Base-by-base conservation (phyloP, 768 basidiomycete genomes). In the Kwoniella dendrophila region DNA sequence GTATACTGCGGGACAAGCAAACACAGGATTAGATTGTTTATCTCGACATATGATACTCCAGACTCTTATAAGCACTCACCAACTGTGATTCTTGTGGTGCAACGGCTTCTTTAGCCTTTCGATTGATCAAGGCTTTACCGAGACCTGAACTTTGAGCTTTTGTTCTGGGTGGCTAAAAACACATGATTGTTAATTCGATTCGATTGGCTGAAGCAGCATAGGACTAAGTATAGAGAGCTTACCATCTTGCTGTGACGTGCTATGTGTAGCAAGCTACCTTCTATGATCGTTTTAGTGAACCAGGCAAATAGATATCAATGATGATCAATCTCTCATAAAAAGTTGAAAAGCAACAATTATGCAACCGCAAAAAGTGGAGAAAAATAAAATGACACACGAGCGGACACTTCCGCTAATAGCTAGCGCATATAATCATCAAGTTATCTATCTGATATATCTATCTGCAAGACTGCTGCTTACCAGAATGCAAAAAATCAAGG, bases 51-150 rank as follows among this genome's bases (percentile, higher is more conserved):
- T 56, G 58, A 59, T 54, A 27, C 16, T 14, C 20, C 27, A 7
- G 6, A 20, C n/a, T 36, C 24, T 6, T 38, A 14, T 32, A 33
- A 24, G 24, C 14, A 56, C 87, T 65, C 73, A 90, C 90, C 63
- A 91, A 81, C 55, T 86, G 86, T 18, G 89, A 86, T 71, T 85
- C 85, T 56, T 85, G 82, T 61, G 70, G 67, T 7, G 62, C 66
- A 18, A 60, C 56, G 8, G 88, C 87, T 82, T 90, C 90, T 76
- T 90, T 90, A 18, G 85, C 85, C 80, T 89, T 87, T 68, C 86
- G 87, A 73, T 99, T 98, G 76, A 97, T 96, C 75, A 99, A 92
- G 27, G 96, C 94, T 63, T 91, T 85, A 33, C 96, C 96, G 27
- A 99, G 83, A 14, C 96, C 96, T 27, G 72, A 71, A 16, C 70